Percentiles rank a stretch among this genome's conserved stretches.
These are phyloP conservation scores for Debaryomyces coudertii DNA, from an alignment of 1,139 yeast species.

Conservation along the genomic window DNA sequence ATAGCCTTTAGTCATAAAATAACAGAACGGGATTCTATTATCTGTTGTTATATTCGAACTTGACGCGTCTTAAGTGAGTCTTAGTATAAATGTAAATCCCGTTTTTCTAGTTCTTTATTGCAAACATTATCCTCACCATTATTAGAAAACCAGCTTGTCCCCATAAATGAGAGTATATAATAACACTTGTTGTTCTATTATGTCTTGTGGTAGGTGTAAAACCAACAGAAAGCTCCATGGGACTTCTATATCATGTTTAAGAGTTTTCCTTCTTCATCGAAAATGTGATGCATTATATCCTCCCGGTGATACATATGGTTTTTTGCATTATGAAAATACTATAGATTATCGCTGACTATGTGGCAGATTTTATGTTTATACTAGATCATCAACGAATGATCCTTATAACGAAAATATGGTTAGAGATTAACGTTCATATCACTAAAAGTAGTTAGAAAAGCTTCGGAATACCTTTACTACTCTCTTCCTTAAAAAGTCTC, in stretches of 20 bases:
- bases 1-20: not conserved
- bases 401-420: too few relatives aligned
- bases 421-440: too few relatives aligned
- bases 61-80: not conserved
- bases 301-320: slow-evolving; percentile 27
- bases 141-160: not conserved
- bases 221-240: slow-evolving; percentile 23
- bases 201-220: slow-evolving; percentile 23
- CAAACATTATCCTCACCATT: not conserved
- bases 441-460: not conserved
- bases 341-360: slow-evolving; percentile 31
- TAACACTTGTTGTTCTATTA: slow-evolving; percentile 29
- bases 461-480: not conserved
- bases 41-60: not conserved
- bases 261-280: slow-evolving; percentile 19
- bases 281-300: slow-evolving; percentile 26
- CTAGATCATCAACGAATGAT: too few relatives aligned
- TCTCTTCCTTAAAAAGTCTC: not conserved
- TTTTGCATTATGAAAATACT: too few relatives aligned
- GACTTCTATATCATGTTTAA: slow-evolving; percentile 20
- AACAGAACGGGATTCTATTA: not conserved
- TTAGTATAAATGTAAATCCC: not conserved
- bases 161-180: slow-evolving; percentile 30
- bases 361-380: slow-evolving; percentile 27
- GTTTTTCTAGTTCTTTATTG: not conserved